Evolutionary conservation across 768 basidiomycete genomes (phyloP), one percentile per base, ranked within the genome.

Genomic region (Leccinum olivaceopallidum): DNA sequence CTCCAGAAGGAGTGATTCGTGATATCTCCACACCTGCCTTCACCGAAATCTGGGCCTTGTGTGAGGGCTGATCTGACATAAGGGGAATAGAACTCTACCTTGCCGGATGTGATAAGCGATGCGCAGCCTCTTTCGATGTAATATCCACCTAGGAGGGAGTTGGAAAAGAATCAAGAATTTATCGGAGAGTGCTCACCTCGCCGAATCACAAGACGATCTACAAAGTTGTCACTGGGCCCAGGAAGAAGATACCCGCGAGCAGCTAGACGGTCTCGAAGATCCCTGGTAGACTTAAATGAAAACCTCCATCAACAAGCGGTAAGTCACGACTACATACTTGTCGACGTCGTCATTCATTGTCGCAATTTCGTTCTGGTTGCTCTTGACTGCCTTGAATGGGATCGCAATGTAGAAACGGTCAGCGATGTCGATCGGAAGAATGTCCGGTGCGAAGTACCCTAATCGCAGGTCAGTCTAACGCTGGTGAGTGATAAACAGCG

Each of bases 371-470:
- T 56, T 44, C 42, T 44, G 44, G 20, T 47, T 47, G 8, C 44
- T 22, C 14, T 44, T 63, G 14, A 26, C 39, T 28, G 55, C 47
- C 42, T 26, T 39, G 60, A 24, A 56, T 18, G 61, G 61, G 5
- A 63, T 16, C 16, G 61, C 60, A 20, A 56, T 26, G 26, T 55
- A 63, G 39, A 55, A 62, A n/a, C 61, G 54, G 26, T 63, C 61
- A 6, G 61, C 61, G 9, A 61, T 26, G 22, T 61, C 60, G 37
- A 55, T 63, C 34, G 60, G 54, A 55, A 42, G 61, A 14, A 32
- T 22, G 26, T 63, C 34, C 30, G 55, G 53, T 44, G 60, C 60
- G 12, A 63, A 49, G 59, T 63, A 63, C 20, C 53, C 53, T 47
- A 48, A 20, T 13, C 36, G 26, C 16, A 7, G 14, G 28, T 30